These are phyloP conservation scores for Tuber aestivum DNA, from an alignment of 495 filamentous ascomycete genomes.

Conservation along the genomic window DNA sequence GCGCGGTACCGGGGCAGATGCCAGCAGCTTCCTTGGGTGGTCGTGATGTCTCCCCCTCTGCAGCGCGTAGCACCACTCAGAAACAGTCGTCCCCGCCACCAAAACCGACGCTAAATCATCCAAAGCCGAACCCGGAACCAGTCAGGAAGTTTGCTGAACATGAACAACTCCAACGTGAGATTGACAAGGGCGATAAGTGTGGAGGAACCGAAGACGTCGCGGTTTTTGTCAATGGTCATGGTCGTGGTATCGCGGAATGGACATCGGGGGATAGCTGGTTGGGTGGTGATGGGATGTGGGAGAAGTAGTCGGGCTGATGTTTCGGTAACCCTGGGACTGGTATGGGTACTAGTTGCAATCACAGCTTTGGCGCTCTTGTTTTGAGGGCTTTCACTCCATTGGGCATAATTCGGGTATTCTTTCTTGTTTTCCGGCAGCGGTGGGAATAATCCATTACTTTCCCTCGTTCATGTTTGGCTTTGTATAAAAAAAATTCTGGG, in stretches of 20 bases:
- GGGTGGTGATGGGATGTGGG: constrained; percentile 35
- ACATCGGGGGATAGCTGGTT: constrained; percentile 26
- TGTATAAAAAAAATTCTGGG: background rate
- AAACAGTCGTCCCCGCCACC: constrained; percentile 2
- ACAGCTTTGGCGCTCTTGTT: background rate
- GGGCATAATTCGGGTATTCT: constrained; percentile 4
- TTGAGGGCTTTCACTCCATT: background rate
- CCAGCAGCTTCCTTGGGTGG: constrained; percentile 30
- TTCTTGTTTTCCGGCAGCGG: background rate
- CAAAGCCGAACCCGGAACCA: constrained; percentile 13
- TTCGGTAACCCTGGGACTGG: background rate
- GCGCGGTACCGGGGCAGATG: constrained; percentile 30
- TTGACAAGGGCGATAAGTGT: constrained; percentile 33
- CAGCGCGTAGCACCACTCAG: constrained; percentile 41
- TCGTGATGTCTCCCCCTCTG: constrained; percentile 33
- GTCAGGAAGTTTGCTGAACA: constrained; percentile 23
- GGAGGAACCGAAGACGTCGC: constrained; percentile 50
- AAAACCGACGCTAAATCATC: constrained; percentile 12
- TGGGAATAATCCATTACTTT: background rate
- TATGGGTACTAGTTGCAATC: background rate
- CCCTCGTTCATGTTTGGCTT: background rate
- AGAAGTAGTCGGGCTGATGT: constrained; percentile 12
- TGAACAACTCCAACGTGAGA: constrained; percentile 29
- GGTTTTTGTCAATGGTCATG: constrained; percentile 49
- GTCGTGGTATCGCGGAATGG: constrained; percentile 47